These are phyloP conservation scores for Flaveria trinervia DNA, from an alignment of 129 eudicot genomes.

Conservation along the genomic window DNA sequence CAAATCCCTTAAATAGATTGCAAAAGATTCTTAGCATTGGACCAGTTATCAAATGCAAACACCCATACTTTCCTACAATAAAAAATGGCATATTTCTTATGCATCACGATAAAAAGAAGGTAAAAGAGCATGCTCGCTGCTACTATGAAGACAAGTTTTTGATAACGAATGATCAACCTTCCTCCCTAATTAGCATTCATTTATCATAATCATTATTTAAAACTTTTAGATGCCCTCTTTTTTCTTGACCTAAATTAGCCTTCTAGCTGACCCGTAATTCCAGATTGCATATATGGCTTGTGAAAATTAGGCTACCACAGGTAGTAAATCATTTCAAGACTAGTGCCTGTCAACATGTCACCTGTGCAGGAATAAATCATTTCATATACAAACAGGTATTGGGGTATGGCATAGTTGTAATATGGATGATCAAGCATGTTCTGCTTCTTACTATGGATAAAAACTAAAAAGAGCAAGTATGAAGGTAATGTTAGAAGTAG, in stretches of 20 bases:
- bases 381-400: constrained; percentile 14
- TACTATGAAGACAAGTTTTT: constrained; percentile 2
- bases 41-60: constrained; percentile 11
- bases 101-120: neutral
- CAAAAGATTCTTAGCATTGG: constrained; percentile 6
- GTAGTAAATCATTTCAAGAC: neutral
- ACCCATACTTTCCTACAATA: constrained; percentile 11
- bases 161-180: neutral
- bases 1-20: neutral
- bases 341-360: constrained; percentile 4
- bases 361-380: neutral
- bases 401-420: neutral
- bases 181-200: neutral
- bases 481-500: constrained; percentile 5
- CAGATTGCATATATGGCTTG: neutral
- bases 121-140: constrained; percentile 4
- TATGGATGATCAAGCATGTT: constrained; percentile 6
- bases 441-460: neutral
- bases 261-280: neutral
- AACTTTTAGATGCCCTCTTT: neutral
- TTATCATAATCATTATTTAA: neutral
- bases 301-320: neutral
- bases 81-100: constrained; percentile 1
- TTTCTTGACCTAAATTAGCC: neutral
- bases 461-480: neutral